Conservation (phyloP, 2,329 filamentous ascomycete genomes). For the Fusarium tjaetaba region DNA sequence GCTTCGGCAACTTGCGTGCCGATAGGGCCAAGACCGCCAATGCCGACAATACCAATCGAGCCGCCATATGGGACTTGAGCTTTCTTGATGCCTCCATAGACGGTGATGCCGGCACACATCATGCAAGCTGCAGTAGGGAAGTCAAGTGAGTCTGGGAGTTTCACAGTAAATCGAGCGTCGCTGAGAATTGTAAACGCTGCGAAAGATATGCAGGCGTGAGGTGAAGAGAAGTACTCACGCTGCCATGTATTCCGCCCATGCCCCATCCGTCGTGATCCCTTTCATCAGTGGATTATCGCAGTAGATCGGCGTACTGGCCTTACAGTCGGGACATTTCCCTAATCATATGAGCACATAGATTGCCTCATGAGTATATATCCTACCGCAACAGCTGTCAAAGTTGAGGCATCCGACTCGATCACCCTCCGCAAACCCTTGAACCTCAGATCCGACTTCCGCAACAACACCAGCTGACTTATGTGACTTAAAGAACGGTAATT, state of each 20-base stretch:
- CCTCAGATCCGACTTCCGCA: neutral
- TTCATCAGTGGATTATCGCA: slow-evolving; percentile 1
- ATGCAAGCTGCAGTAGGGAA: neutral
- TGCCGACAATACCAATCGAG: neutral
- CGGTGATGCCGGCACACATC: neutral
- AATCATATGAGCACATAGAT: neutral
- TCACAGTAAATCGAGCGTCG: neutral
- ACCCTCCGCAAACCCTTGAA: neutral
- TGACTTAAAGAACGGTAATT: neutral
- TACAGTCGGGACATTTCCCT: neutral
- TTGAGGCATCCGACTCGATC: slow-evolving; percentile 14
- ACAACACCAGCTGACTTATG: slow-evolving; percentile 5
- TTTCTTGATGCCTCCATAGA: slow-evolving; percentile 1
- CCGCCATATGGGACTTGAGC: neutral
- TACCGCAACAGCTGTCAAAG: slow-evolving; percentile 12
- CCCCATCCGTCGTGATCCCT: neutral
- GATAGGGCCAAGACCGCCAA: slow-evolving; percentile 4
- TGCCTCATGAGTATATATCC: rapidly evolving
- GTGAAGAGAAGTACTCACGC: neutral
- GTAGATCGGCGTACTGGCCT: neutral
- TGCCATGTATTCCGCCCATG: slow-evolving; percentile 12
- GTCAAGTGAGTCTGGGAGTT: neutral
- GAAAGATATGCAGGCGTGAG: too few relatives aligned
- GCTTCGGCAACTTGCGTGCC: slow-evolving; percentile 2
- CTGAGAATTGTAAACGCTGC: neutral